Percentiles rank a stretch among this genome's conserved stretches.
phyloP scores from a whole-genome alignment of 148 eudicot genomes.

The Amaranthus cruentus region DNA sequence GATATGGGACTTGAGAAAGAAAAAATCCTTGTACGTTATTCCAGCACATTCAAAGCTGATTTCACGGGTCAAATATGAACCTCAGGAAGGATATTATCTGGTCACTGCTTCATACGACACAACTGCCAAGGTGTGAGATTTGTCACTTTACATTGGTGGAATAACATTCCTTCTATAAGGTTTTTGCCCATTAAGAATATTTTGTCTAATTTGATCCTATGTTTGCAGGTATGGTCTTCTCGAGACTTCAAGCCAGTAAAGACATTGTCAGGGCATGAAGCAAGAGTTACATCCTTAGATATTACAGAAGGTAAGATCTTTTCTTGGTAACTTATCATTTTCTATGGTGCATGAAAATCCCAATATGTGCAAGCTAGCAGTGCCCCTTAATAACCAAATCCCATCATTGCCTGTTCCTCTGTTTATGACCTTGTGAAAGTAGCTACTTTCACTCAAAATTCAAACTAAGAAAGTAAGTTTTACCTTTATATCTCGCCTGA shows the following conservation, averaged over 20 bases:
- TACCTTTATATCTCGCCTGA: neutral
- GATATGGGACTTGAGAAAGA: constrained; percentile 90
- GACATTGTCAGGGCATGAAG: constrained; percentile 81
- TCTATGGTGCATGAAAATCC: neutral
- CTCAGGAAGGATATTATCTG: constrained; percentile 92
- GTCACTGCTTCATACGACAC: constrained; percentile 88
- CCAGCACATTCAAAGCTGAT: constrained; percentile 91
- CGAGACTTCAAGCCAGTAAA: constrained; percentile 81
- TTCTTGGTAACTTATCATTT: neutral
- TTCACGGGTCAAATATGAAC: constrained; percentile 94
- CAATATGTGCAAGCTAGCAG: neutral
- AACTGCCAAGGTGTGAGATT: constrained; percentile 70
- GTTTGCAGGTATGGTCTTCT: constrained; percentile 76
- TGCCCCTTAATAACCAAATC: neutral
- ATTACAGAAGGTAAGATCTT: constrained; percentile 53
- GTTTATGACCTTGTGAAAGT: neutral
- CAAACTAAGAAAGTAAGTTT: neutral
- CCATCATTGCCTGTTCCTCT: neutral
- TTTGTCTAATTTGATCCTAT: constrained; percentile 16
- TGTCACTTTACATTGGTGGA: neutral
- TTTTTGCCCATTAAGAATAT: neutral
- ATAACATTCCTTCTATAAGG: neutral
- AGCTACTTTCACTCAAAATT: neutral
- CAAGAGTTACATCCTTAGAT: constrained; percentile 76
- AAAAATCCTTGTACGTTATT: constrained; percentile 64